Conservation (phyloP, 106 monocot species). For the Dioscorea alata region DNA sequence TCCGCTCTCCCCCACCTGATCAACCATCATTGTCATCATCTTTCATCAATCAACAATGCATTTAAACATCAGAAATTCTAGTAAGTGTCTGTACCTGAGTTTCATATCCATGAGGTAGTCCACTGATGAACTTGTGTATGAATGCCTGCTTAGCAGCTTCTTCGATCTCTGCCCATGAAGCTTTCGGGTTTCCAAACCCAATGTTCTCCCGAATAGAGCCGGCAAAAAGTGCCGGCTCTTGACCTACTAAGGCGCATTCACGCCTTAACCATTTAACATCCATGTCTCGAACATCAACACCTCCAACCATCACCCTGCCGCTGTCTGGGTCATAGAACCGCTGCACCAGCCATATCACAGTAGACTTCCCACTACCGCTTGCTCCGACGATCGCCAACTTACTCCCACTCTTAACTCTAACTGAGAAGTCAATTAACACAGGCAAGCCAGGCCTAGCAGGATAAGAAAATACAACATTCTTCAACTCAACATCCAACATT, state of each 20-base stretch:
- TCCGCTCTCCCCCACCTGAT: slow-evolving; percentile 46
- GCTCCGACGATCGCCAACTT: slow-evolving; percentile 8
- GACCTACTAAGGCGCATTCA: slow-evolving; percentile 37
- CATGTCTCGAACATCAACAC: slow-evolving; percentile 23
- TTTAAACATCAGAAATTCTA: too few species aligned
- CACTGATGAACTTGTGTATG: slow-evolving; percentile 44
- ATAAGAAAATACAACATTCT: slow-evolving; percentile 42
- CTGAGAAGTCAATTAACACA: slow-evolving; percentile 38
- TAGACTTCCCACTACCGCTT: slow-evolving; percentile 8
- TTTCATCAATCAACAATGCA: too few species aligned
- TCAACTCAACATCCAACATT: slow-evolving; percentile 52
- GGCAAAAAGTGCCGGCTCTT: slow-evolving; percentile 34
- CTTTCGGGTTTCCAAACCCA: slow-evolving; percentile 23
- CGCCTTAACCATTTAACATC: slow-evolving; percentile 34
- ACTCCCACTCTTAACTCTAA: slow-evolving; percentile 48
- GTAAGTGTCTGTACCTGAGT: slow-evolving; percentile 18
- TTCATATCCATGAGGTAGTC: slow-evolving; percentile 38
- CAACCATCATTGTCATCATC: too few species aligned
- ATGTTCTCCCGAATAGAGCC: slow-evolving; percentile 40
- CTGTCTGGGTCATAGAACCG: slow-evolving; percentile 8
- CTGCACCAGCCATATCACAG: neutral
- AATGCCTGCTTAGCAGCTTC: slow-evolving; percentile 30
- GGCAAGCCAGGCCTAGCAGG: slow-evolving; percentile 52
- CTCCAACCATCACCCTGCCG: slow-evolving; percentile 6
- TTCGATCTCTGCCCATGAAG: slow-evolving; percentile 46